Evolutionary conservation across 306 rosid genomes (phyloP).

Genomic region (Leucaena leucocephala): DNA sequence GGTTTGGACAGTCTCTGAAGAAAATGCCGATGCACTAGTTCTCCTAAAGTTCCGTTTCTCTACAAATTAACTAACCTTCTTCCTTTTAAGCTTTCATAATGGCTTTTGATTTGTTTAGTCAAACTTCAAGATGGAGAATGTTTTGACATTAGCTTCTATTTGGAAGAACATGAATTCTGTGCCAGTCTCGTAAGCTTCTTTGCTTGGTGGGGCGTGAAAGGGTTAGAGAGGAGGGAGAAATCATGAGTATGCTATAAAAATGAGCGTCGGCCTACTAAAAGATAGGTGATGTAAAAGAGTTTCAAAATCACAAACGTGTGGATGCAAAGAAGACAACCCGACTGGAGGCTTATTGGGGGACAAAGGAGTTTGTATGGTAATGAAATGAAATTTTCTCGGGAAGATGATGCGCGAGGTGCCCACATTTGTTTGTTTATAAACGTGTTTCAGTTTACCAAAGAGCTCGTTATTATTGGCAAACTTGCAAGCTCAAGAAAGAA

Average conservation of each 20-base stretch:
- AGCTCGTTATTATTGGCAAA: no score
- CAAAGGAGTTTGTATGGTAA: no score
- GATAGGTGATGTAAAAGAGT: not conserved
- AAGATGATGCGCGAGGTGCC: slow-evolving; percentile 3
- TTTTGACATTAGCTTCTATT: not conserved
- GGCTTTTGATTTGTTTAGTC: not conserved
- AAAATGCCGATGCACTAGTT: slow-evolving; percentile 25
- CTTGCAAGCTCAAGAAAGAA: no score
- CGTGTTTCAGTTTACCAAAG: no score
- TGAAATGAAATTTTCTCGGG: not conserved
- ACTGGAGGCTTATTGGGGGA: not conserved
- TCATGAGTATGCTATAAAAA: not conserved
- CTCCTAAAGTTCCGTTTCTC: not conserved
- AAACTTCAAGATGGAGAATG: not conserved
- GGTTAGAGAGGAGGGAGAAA: not conserved
- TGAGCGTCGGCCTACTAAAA: no score
- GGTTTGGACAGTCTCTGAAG: slow-evolving; percentile 10
- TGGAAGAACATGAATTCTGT: not conserved
- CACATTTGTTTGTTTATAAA: not conserved
- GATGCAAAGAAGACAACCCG: slow-evolving; percentile 28
- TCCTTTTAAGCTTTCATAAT: not conserved
- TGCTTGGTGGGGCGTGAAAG: not conserved
- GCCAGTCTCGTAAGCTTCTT: not conserved
- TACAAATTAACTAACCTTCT: not conserved
- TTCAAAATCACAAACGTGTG: slow-evolving; percentile 25